Conservation (phyloP, 2,329 filamentous ascomycete genomes). For the Colletotrichum zoysiae region DNA sequence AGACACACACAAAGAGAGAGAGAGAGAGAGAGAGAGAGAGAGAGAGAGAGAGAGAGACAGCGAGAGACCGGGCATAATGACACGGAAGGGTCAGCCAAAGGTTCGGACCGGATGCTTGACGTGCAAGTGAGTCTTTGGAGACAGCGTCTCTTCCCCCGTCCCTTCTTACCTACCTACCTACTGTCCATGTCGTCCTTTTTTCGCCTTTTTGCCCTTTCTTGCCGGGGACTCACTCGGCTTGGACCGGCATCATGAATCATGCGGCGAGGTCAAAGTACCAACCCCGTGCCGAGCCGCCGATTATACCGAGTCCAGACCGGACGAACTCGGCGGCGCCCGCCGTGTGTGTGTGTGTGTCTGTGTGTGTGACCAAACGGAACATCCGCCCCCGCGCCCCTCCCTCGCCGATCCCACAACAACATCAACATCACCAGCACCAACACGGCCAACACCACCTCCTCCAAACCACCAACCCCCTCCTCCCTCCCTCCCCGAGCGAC, state of each 20-base stretch:
- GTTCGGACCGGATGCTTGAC: conserved; percentile 65
- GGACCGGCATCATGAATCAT: not conserved
- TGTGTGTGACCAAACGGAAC: conserved; percentile 12
- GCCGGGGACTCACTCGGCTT: no score
- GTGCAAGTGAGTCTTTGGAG: conserved; percentile 61
- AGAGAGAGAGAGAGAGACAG: no score
- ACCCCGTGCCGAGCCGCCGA: not conserved
- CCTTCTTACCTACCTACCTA: not conserved
- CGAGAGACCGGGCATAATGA: conserved; percentile 17
- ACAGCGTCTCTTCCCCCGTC: not conserved
- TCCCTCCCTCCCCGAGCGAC: no score
- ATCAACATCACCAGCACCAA: not conserved
- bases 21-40: not conserved
- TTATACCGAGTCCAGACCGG: conserved; percentile 2
- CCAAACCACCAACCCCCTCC: not conserved
- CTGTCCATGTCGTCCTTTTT: not conserved
- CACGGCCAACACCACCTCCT: not conserved
- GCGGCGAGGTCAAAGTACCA: not conserved
- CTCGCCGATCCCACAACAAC: no score
- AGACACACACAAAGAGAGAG: no score
- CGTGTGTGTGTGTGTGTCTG: conserved; percentile 2
- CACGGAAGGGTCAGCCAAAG: conserved; percentile 47
- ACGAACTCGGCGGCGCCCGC: not conserved
- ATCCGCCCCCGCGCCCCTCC: no score
- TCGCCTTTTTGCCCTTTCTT: not conserved